Evolutionary conservation across 805 yeast genomes (phyloP).

Genomic region (Metschnikowia vanudenii): DNA sequence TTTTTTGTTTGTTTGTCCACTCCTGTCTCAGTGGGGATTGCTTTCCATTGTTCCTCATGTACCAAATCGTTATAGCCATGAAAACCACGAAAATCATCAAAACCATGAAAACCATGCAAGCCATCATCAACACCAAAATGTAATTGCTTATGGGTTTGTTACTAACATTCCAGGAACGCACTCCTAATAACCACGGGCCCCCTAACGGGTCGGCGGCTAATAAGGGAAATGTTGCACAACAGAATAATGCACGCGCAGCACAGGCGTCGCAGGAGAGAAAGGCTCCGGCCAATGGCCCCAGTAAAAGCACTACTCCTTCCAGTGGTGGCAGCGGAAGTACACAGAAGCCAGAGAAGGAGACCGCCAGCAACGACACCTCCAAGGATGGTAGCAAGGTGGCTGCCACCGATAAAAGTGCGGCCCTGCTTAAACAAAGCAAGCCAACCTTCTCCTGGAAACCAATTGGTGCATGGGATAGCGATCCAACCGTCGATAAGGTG

Average conservation of each 20-base stretch:
- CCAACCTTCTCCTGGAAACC: constrained; percentile 42
- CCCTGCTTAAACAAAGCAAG: constrained; percentile 7
- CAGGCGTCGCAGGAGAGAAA: constrained; percentile 14
- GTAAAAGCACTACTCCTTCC: not conserved
- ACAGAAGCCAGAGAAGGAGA: no score
- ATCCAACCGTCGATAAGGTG: constrained; percentile 24
- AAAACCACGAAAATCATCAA: not conserved
- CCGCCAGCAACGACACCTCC: not conserved
- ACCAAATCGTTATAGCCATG: no score
- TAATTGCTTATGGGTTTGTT: not conserved
- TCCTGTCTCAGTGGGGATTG: no score
- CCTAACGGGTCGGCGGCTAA: constrained; percentile 18
- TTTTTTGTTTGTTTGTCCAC: no score
- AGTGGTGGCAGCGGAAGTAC: no score
- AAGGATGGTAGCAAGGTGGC: not conserved
- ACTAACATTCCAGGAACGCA: constrained; percentile 10
- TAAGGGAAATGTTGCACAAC: constrained; percentile 18
- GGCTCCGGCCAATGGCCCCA: no score
- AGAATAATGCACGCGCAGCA: constrained; percentile 15
- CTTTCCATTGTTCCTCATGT: no score
- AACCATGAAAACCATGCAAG: not conserved
- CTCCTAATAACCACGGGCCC: constrained; percentile 13
- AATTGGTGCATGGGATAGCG: constrained; percentile 39
- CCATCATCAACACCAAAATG: no score
- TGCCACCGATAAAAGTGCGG: no score